Base-by-base conservation (phyloP, 75 land plant species). In the Pinus tabuliformis region DNA sequence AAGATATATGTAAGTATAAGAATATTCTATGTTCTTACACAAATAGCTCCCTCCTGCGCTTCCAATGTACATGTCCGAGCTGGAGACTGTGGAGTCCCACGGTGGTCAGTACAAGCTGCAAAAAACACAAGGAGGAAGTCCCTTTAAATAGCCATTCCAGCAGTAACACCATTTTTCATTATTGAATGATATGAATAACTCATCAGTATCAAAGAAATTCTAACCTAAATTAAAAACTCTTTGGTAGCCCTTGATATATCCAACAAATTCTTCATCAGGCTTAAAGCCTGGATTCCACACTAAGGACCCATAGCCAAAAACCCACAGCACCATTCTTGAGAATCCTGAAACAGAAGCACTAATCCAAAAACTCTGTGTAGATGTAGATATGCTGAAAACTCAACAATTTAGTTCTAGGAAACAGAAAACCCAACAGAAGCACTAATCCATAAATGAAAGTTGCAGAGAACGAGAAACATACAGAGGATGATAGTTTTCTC, bases 21-120 rank as follows among this genome's bases (percentile, higher is more conserved):
- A 45, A 45, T 6, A 45, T 45, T 45, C 52, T 45, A 7, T 45
- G 52, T 45, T 87, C 99, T 89, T 84, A 96, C 99, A 56, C 95
- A 95, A 5, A 97, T 72, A 5, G 88, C 85, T 77, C 90, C 99
- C 68, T 90, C 89, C 22, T 79, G 45, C 5, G 85, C 58, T 70
- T 97, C 98, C 87, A 97, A 79, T 20, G 99, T 90, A 75, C 87
- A 90, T 39, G 91, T 91, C 73, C 99, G 80, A n/a, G 99, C 99
- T 49, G 99, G 98, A 18, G 77, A 66, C 70, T 94, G 88, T 9
- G 90, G 90, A 4, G 99, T 94, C 28, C 99, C 99, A 79, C 99
- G 82, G 64, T 97, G 99, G 79, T 97, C 99, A 76, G 87, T 89
- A 89, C 94, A 96, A 16, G 92, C 99, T 97, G 86, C 62, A 83